These are phyloP conservation scores for Penicillium sp. DNA, from an alignment of 2,329 filamentous ascomycete genomes.

Conservation along the genomic window DNA sequence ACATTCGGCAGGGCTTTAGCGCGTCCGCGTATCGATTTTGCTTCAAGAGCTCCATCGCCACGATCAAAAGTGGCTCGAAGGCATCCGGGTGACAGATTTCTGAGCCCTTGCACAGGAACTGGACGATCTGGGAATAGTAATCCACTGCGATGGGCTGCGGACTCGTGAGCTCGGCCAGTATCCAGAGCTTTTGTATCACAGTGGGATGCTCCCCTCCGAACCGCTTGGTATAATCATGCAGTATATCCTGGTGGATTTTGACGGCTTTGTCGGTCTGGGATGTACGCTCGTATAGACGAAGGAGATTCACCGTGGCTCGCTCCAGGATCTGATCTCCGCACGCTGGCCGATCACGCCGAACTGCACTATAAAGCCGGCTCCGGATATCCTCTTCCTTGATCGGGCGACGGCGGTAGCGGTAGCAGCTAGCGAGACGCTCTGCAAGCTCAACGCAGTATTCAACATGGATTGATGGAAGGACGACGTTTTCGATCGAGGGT, in stretches of 20 bases:
- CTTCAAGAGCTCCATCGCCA: slow-evolving; percentile 38
- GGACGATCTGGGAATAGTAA: slow-evolving; percentile 39
- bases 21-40: slow-evolving; percentile 39
- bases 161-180: slow-evolving; percentile 34
- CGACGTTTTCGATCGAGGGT: slow-evolving; percentile 44
- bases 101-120: slow-evolving; percentile 37
- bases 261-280: slow-evolving; percentile 37
- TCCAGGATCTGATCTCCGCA: slow-evolving; percentile 30
- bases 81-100: slow-evolving; percentile 35
- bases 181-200: slow-evolving; percentile 38
- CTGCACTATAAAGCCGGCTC: slow-evolving; percentile 35
- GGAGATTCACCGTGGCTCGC: slow-evolving; percentile 26
- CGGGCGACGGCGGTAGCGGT: slow-evolving; percentile 37
- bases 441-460: slow-evolving; percentile 49
- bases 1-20: slow-evolving; percentile 30
- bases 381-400: slow-evolving; percentile 37
- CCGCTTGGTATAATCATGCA: slow-evolving; percentile 36
- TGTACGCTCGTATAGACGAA: slow-evolving; percentile 29
- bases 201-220: slow-evolving; percentile 33
- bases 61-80: slow-evolving; percentile 37
- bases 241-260: slow-evolving; percentile 36
- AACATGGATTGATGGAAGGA: slow-evolving; percentile 41
- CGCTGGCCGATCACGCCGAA: slow-evolving; percentile 26
- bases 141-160: slow-evolving; percentile 37
- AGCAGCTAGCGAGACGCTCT: slow-evolving; percentile 46